Evolutionary conservation across 2,329 filamentous ascomycete species (phyloP), one percentile per base, ranked within the genome.

Genomic region (Claviceps arundinis): DNA sequence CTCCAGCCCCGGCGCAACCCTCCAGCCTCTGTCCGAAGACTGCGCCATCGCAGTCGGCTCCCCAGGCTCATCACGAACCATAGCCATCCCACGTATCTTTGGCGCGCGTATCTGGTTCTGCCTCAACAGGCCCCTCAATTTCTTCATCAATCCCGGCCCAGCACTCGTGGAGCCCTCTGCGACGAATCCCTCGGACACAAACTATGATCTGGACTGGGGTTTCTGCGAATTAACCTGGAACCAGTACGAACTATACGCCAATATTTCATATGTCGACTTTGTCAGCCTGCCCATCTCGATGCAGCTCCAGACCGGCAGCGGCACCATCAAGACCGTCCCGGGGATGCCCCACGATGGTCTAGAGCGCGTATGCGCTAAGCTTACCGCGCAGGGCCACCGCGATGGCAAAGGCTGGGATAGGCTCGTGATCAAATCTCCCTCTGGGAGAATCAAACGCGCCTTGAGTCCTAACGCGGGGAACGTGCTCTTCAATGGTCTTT

Each of bases 251-350:
- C 67, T 86, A 5, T 87, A 79, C 61, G 80, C 78, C 58, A 86
- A 86, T 59, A 82, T 90, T 59, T 80, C 75, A 56, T 84, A 85
- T 63, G 87, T 90, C 50, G 86, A 90, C 69, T 90, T 90, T 66
- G 77, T 89, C 55, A 71, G 71, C 58, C 63, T 84, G 58, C 82
- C 84, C n/a, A 74, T 85, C 50, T 74, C 77, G 1, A 72, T 84
- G 56, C 63, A 66, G 54, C 73, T 84, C 46, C 66, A 67, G 51
- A 76, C 73, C 55, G 69, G 69, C 19, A 63, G 65, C 45, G 77
- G 75, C 45, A 56, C 58, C 11, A 61, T 68, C 17, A 72, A 73
- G 56, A 66, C 61, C 16, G 77, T 80, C 9, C 62, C 65, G n/a
- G 78, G 78, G 24, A 64, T 80, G 55, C 70, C 71, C 2, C 50